These are phyloP conservation scores for Casuarina glauca DNA, from an alignment of 306 rosid species.

Conservation along the genomic window DNA sequence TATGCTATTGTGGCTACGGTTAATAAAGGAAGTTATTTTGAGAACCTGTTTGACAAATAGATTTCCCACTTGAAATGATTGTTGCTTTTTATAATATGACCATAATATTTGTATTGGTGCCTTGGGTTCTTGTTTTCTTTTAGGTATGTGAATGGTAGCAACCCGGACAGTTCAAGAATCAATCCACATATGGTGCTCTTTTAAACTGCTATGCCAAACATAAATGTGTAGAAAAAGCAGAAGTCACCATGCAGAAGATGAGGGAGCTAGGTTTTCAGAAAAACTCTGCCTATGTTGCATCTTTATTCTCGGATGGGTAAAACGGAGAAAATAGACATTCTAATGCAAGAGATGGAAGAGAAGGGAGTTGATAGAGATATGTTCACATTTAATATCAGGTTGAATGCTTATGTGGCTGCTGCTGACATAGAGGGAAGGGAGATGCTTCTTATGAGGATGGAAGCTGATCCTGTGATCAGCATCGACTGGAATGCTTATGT, in stretches of 20 bases:
- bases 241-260: slow-evolving; percentile 35
- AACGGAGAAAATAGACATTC: slow-evolving; percentile 45
- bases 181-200: slow-evolving; percentile 29
- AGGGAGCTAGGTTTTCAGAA: slow-evolving; percentile 28
- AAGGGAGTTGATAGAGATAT: slow-evolving; percentile 36
- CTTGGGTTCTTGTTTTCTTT: slow-evolving; percentile 15
- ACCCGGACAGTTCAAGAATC: slow-evolving; percentile 37
- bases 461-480: slow-evolving; percentile 44
- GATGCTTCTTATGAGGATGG: slow-evolving; percentile 56
- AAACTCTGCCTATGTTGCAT: slow-evolving; percentile 37
- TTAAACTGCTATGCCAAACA: slow-evolving; percentile 34
- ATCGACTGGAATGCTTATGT: slow-evolving; percentile 49
- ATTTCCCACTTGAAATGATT: neutral
- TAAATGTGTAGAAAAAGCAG: slow-evolving; percentile 32
- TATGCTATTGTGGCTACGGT: too few species aligned
- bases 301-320: slow-evolving; percentile 53
- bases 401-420: slow-evolving; percentile 49
- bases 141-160: slow-evolving; percentile 62
- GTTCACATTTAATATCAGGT: slow-evolving; percentile 42
- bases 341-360: slow-evolving; percentile 59
- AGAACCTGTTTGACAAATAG: too few species aligned
- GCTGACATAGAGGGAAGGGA: slow-evolving; percentile 50
- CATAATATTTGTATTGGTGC: neutral
- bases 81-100: neutral
- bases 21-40: too few species aligned